A percentile compares a stretch with the other conserved stretches of the same genome.
Evolutionary conservation across 352 stramenopile genomes (phyloP).

Genomic region (Pythium chondricola): DNA sequence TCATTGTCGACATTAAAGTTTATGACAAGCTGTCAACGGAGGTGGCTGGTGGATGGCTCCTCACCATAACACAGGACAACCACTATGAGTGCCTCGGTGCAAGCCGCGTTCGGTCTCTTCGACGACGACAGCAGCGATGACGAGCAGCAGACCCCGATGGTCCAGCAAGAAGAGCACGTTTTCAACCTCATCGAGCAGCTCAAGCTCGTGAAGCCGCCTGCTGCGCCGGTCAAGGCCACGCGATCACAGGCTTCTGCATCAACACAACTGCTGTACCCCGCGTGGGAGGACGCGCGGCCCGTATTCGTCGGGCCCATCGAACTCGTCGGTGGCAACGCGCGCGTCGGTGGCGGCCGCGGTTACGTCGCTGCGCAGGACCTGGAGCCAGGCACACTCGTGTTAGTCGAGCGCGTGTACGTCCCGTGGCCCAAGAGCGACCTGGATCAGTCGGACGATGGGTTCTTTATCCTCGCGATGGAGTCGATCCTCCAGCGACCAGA

Average conservation of each 20-base stretch:
- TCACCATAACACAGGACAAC: background rate
- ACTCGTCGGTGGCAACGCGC: slow-evolving; percentile 40
- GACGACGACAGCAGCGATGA: slow-evolving; percentile 78
- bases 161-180: slow-evolving; percentile 7
- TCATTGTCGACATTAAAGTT: slow-evolving; percentile 12
- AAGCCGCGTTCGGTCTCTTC: slow-evolving; percentile 77
- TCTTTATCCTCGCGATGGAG: slow-evolving; percentile 88
- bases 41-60: slow-evolving; percentile 14
- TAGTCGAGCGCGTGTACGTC: slow-evolving; percentile 88
- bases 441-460: slow-evolving; percentile 58
- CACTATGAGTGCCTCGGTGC: slow-evolving; percentile 40
- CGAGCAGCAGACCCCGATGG: slow-evolving; percentile 15
- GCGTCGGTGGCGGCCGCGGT: slow-evolving; percentile 77
- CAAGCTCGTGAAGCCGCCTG: background rate
- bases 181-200: slow-evolving; percentile 20
- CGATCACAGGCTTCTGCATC: slow-evolving; percentile 8
- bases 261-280: slow-evolving; percentile 38
- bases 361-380: slow-evolving; percentile 83
- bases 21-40: too few relatives aligned
- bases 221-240: background rate
- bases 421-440: slow-evolving; percentile 84
- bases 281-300: slow-evolving; percentile 77
- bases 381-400: slow-evolving; percentile 79
- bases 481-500: slow-evolving; percentile 68
- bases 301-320: slow-evolving; percentile 79